Evolutionary conservation across 2,329 filamentous ascomycete genomes (phyloP).

Genomic region (Colletotrichum costaricense): DNA sequence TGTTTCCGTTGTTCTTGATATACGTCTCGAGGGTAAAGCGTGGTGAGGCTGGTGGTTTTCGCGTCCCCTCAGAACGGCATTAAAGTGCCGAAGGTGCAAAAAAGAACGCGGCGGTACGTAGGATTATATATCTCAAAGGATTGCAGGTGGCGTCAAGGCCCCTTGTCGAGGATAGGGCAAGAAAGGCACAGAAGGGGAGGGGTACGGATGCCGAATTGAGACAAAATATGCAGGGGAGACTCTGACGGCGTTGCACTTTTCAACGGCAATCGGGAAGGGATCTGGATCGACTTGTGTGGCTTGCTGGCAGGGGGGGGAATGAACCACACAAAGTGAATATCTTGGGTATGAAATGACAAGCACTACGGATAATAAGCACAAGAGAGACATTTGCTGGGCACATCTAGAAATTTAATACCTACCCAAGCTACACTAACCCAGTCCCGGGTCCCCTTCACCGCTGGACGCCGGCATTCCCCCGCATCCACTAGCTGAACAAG

Average conservation of each 20-base stretch:
- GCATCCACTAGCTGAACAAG: neutral
- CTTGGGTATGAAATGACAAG: too few relatives aligned
- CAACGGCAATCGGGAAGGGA: neutral
- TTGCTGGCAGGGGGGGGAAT: neutral
- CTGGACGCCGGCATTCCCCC: constrained; percentile 12
- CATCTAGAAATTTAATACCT: neutral
- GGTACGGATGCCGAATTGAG: neutral
- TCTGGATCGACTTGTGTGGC: neutral
- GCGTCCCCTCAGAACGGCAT: neutral
- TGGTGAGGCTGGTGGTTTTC: neutral
- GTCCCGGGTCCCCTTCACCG: constrained; percentile 7
- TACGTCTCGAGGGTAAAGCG: neutral
- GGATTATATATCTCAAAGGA: constrained; percentile 19
- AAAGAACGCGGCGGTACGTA: neutral
- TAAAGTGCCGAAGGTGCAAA: neutral
- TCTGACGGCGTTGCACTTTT: neutral
- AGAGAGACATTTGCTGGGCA: neutral
- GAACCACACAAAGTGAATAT: too few relatives aligned
- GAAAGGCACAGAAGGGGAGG: too few relatives aligned
- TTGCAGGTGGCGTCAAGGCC: constrained; percentile 1
- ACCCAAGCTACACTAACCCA: neutral
- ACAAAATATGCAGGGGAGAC: constrained; percentile 1
- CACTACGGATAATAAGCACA: neutral
- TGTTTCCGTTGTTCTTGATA: neutral
- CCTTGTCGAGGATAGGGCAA: neutral